Evolutionary conservation across 73 alveolate species (phyloP).

Genomic region (Durusdinium trenchii): DNA sequence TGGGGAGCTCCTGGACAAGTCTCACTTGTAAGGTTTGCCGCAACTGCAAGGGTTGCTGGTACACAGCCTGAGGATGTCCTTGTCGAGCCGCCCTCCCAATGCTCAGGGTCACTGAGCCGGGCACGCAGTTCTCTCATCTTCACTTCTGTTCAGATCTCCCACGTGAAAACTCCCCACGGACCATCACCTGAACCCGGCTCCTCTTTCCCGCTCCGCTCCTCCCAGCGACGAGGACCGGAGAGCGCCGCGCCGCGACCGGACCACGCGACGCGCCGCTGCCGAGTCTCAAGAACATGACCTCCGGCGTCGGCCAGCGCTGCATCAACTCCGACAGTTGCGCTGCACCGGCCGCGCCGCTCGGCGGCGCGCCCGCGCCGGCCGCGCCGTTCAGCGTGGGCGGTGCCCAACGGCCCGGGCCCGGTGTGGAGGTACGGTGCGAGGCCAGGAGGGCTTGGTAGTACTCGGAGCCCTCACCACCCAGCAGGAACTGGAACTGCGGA

Average conservation of each 20-base stretch:
- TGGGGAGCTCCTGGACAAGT: too few relatives aligned
- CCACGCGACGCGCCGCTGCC: not conserved
- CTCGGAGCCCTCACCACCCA: slow-evolving; percentile 92
- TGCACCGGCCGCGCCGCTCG: not conserved
- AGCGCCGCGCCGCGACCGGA: not conserved
- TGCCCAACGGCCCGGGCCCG: too few relatives aligned
- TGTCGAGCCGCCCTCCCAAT: not conserved
- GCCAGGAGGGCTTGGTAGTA: slow-evolving; percentile 63
- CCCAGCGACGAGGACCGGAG: not conserved
- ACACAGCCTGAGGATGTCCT: not conserved
- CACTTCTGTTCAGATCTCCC: not conserved
- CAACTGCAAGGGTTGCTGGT: too few relatives aligned
- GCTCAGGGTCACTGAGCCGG: not conserved
- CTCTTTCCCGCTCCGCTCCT: not conserved
- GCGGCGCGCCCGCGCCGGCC: not conserved
- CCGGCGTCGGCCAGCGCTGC: slow-evolving; percentile 82
- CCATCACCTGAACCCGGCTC: not conserved
- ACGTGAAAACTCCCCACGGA: not conserved
- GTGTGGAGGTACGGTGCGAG: not conserved
- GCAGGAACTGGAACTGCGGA: slow-evolving; percentile 79
- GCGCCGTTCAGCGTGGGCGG: not conserved
- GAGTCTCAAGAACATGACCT: slow-evolving; percentile 26
- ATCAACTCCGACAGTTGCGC: not conserved
- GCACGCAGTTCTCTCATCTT: not conserved
- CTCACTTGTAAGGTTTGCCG: too few relatives aligned